Evolutionary conservation across 768 basidiomycete species (phyloP).

Genomic region (Punctularia strigosozonata): DNA sequence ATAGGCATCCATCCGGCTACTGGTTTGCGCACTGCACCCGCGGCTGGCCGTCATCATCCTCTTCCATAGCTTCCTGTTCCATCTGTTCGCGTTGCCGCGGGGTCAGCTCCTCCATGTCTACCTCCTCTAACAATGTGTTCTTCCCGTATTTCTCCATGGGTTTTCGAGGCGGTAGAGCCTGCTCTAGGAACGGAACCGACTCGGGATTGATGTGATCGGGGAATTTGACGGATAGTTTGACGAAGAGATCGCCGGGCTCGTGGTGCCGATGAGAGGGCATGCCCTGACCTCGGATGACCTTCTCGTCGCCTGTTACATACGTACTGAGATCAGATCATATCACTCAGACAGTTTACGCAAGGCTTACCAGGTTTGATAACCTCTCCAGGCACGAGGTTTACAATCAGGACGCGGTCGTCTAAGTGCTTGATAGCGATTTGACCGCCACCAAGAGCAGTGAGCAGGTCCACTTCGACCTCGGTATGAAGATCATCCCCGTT

Average conservation of each 20-base stretch:
- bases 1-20: conserved; percentile 29
- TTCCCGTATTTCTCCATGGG: conserved; percentile 58
- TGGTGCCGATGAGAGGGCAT: conserved; percentile 99
- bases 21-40: conserved; percentile 95
- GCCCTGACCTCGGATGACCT: conserved; percentile 88
- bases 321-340: conserved; percentile 3
- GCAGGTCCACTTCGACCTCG: conserved; percentile 85
- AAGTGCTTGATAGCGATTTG: conserved; percentile 84
- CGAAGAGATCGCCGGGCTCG: conserved; percentile 86
- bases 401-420: conserved; percentile 80
- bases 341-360: neutral
- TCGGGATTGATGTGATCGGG: conserved; percentile 67
- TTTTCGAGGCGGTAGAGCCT: conserved; percentile 72
- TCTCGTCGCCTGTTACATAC: conserved; percentile 55
- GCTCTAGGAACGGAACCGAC: conserved; percentile 63
- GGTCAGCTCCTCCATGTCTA: conserved; percentile 70
- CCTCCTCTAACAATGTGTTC: conserved; percentile 69
- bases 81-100: conserved; percentile 41
- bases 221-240: conserved; percentile 82
- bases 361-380: conserved; percentile 82
- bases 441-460: conserved; percentile 90
- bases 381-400: conserved; percentile 81
- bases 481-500: conserved; percentile 79
- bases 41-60: conserved; percentile 77
- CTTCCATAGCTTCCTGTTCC: conserved; percentile 82